These are phyloP conservation scores for Usnea hakonensis DNA, from an alignment of 495 filamentous ascomycete genomes.

Conservation along the genomic window DNA sequence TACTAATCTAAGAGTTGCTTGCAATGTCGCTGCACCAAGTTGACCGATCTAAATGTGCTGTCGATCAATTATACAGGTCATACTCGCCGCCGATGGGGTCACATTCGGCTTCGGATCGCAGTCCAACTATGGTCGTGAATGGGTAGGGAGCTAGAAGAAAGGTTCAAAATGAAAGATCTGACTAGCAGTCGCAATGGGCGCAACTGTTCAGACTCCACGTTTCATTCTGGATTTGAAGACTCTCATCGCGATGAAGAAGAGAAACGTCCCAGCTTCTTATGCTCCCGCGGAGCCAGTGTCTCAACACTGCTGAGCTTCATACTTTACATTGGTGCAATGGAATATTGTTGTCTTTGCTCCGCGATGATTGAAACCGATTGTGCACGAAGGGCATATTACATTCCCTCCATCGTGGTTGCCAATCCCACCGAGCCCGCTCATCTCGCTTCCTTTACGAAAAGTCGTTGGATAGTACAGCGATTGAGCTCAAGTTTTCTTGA, in stretches of 20 bases:
- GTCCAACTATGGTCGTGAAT: neutral
- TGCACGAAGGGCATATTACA: too few species aligned
- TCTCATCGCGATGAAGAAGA: neutral
- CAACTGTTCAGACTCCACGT: neutral
- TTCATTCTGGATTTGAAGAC: neutral
- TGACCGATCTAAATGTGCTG: neutral
- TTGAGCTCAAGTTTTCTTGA: neutral
- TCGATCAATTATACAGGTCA: neutral
- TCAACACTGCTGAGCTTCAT: conserved; percentile 44
- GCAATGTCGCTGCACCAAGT: conserved; percentile 10
- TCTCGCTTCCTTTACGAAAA: neutral
- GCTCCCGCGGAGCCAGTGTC: conserved; percentile 27
- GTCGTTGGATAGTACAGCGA: neutral
- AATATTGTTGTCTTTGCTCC: neutral
- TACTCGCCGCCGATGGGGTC: neutral
- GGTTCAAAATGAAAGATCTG: conserved; percentile 10
- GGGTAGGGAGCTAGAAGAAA: neutral
- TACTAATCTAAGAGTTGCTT: neutral
- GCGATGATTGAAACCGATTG: too few species aligned
- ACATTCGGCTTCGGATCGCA: neutral
- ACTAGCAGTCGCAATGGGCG: neutral
- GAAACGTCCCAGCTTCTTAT: neutral
- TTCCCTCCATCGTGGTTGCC: neutral
- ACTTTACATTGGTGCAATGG: conserved; percentile 44
- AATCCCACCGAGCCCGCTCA: neutral